Conservation (phyloP, 495 filamentous ascomycete species). For the Hypoxylon lienhwacheense region DNA sequence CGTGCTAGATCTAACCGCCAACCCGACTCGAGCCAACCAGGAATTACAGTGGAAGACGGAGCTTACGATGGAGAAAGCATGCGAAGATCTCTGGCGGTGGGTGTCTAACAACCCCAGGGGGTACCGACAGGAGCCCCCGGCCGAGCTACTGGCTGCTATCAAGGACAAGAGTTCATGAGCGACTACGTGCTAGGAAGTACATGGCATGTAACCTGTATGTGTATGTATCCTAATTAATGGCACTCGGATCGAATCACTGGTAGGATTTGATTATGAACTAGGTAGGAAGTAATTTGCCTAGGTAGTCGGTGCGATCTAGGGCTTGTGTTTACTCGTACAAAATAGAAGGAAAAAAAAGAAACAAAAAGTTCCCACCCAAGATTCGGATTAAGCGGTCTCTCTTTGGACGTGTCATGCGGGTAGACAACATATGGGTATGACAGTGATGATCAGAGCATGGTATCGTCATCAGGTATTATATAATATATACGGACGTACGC, state of each 20-base stretch:
- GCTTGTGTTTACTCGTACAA: conserved; percentile 10
- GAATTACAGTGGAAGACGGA: conserved; percentile 94
- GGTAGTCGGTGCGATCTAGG: conserved; percentile 4
- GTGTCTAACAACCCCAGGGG: conserved; percentile 92
- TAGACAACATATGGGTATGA: neutral
- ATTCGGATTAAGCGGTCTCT: neutral
- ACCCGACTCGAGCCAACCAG: conserved; percentile 80
- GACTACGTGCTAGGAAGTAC: too few species aligned
- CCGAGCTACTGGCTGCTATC: conserved; percentile 74
- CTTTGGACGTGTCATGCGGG: neutral
- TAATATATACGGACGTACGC: too few species aligned
- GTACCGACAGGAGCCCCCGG: conserved; percentile 86
- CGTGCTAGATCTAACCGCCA: conserved; percentile 91
- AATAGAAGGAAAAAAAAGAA: too few species aligned
- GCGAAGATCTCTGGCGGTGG: conserved; percentile 95
- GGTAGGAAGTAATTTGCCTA: conserved; percentile 9
- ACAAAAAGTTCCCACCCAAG: neutral
- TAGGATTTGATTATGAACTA: conserved; percentile 13
- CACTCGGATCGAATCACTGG: neutral
- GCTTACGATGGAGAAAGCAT: conserved; percentile 87
- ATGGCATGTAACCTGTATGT: too few species aligned
- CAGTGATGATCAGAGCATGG: conserved; percentile 11
- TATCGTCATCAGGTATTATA: neutral
- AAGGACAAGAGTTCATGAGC: conserved; percentile 49
- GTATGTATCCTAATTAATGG: too few species aligned